Conservation (phyloP, 345 rosid species). For the Hibiscus syriacus region DNA sequence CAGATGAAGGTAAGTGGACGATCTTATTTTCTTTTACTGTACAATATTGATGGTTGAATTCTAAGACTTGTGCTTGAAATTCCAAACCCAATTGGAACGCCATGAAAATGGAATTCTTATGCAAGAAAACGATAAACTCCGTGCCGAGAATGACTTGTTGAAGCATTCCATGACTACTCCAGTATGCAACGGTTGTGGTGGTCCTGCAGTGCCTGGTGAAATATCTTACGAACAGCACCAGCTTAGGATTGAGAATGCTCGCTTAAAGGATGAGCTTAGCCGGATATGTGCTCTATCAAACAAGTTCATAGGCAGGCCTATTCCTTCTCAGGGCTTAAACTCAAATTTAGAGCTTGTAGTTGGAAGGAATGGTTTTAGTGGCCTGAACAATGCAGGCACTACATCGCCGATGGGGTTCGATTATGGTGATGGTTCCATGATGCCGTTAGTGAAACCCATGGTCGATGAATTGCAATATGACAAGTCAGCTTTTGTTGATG, state of each 20-base stretch:
- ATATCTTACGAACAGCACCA: conserved; percentile 44
- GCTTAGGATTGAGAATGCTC: conserved; percentile 57
- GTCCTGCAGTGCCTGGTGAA: conserved; percentile 37
- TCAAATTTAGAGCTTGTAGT: conserved; percentile 28
- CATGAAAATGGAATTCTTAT: conserved; percentile 57
- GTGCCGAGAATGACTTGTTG: conserved; percentile 48
- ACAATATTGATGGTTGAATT: neutral
- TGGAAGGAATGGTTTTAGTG: conserved; percentile 30
- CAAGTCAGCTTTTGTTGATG: conserved; percentile 33
- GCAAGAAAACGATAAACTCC: conserved; percentile 60
- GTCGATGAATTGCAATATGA: conserved; percentile 21
- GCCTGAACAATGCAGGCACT: conserved; percentile 3
- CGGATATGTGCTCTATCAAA: conserved; percentile 42
- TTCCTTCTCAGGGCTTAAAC: conserved; percentile 25
- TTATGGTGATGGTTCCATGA: conserved; percentile 16
- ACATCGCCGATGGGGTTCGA: conserved; percentile 27
- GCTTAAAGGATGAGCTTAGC: conserved; percentile 46
- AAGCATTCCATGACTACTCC: conserved; percentile 44
- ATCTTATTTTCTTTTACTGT: neutral
- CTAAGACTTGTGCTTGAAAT: neutral
- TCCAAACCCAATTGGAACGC: conserved; percentile 69
- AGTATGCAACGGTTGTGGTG: conserved; percentile 61
- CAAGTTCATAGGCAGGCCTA: conserved; percentile 54
- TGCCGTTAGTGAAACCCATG: conserved; percentile 18
- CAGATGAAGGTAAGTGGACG: conserved; percentile 69